Base-by-base conservation (phyloP, 2,329 filamentous ascomycete genomes). In the Celoporthe dispersa region DNA sequence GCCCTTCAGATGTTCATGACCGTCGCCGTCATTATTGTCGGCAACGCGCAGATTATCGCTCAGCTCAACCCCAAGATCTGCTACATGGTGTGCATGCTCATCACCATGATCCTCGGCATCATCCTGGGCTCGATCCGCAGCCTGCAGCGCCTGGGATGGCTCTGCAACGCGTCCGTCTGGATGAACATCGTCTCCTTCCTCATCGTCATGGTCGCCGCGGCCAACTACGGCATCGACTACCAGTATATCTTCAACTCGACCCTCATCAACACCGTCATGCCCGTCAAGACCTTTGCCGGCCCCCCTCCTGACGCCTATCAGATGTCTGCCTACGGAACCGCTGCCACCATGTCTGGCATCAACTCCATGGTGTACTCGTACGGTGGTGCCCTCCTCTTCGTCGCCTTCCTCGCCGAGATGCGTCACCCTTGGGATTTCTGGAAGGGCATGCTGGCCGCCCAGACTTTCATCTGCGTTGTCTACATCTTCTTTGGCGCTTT, bases 301-400 rank as follows among this genome's bases (percentile, higher is more conserved):
- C 55, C 70, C 1, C 70, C 70, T 2, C 70, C 70, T 4, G 57
- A 48, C 11, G 60, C 51, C 8, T 64, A 67, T 28, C 67, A 68
- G 14, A 62, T 61, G 41, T 68, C 67, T 12, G 67, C 67, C 39
- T 71, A 68, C 3, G 70, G 64, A 14, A 79, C 81, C 3, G 80
- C 80, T 1, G 80, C 81, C 19, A 82, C 87, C 61, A 76, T 79
- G 25, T 83, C 80, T 37, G 81, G 82, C 5, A 77, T 87, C 68
- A 85, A 84, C 69, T 85, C 85, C n/a, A 78, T 86, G 53, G 84
- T 86, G 75, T 84, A 86, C 66, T 84, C 86, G 0, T 90, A 89
- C 72, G 86, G 86, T n/a, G 87, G 88, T 3, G 85, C 85, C 2
- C 84, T 86, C 76, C 78, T 90, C 9, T 90, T 89, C 75, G 82